Evolutionary conservation across 2,329 filamentous ascomycete species (phyloP).

Genomic region (Aureobasidium sp.): DNA sequence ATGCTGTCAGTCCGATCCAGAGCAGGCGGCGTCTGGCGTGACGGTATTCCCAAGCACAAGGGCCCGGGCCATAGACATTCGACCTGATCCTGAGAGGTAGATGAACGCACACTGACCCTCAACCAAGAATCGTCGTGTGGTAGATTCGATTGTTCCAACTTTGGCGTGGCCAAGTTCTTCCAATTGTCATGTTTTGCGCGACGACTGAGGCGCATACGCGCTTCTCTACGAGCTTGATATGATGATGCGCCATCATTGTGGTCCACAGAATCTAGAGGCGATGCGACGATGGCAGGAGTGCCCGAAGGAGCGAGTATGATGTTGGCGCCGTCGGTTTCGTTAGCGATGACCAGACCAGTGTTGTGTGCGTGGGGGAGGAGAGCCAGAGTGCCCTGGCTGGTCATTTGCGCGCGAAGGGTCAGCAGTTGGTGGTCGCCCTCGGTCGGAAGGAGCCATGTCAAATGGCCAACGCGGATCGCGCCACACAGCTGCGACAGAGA

Average conservation of each 20-base stretch:
- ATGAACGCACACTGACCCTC: not conserved
- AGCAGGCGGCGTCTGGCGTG: not conserved
- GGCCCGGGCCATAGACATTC: conserved; percentile 5
- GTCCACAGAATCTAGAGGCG: not conserved
- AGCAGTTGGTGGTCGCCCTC: conserved; percentile 4
- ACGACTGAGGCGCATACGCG: conserved; percentile 8
- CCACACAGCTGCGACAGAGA: not conserved
- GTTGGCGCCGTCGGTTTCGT: not conserved
- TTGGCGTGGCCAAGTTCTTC: not conserved
- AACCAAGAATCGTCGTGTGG: not conserved
- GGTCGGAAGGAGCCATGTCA: conserved; percentile 11
- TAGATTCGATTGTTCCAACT: not conserved
- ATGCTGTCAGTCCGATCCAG: not conserved
- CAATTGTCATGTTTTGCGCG: conserved; percentile 5
- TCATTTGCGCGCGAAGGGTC: conserved; percentile 13
- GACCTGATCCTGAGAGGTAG: not conserved
- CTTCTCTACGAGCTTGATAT: conserved; percentile 4
- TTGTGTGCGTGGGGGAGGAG: conserved; percentile 3
- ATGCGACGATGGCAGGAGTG: not conserved
- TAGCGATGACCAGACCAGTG: not conserved
- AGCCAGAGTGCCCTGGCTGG: conserved; percentile 6
- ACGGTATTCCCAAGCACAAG: not conserved
- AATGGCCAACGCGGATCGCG: conserved; percentile 4
- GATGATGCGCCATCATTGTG: not conserved
- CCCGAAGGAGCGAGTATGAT: conserved; percentile 14